Conservation (phyloP, 2,329 filamentous ascomycete species). For the Ophiostoma sp. region DNA sequence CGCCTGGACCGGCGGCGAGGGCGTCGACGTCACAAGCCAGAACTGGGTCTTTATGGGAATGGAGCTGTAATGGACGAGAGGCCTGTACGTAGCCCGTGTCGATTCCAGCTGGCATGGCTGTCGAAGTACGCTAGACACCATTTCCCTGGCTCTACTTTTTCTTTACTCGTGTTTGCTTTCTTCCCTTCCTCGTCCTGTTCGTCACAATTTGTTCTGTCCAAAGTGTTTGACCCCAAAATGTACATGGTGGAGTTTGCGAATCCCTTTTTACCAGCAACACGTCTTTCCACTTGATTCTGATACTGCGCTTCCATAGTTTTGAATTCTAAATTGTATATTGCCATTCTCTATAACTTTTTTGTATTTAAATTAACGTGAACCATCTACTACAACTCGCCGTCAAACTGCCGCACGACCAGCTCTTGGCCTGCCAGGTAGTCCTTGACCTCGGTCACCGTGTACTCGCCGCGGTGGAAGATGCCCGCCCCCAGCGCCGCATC, state of each 20-base stretch:
- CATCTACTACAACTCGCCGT: slow-evolving; percentile 44
- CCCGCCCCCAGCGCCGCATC: slow-evolving; percentile 93
- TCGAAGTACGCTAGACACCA: not conserved
- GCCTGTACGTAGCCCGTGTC: not conserved
- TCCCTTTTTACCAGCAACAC: too few species aligned
- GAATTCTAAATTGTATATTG: slow-evolving; percentile 13
- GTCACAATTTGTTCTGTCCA: too few species aligned
- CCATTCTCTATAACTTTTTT: not conserved
- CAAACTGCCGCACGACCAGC: slow-evolving; percentile 72
- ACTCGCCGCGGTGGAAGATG: slow-evolving; percentile 96
- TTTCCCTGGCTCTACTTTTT: not conserved
- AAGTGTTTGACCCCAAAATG: too few species aligned
- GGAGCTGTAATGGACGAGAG: slow-evolving; percentile 58
- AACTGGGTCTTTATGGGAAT: slow-evolving; percentile 84
- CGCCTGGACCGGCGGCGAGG: slow-evolving; percentile 58
- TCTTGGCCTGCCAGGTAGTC: slow-evolving; percentile 67
- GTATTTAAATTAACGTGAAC: not conserved
- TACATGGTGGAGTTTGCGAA: too few species aligned
- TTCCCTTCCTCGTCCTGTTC: not conserved
- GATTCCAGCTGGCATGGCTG: not conserved
- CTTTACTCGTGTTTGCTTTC: not conserved
- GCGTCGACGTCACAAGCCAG: slow-evolving; percentile 51
- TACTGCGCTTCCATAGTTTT: not conserved
- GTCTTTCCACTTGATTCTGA: not conserved
- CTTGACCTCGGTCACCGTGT: slow-evolving; percentile 91